phyloP scores from a whole-genome alignment of 441 rosid species.

The Mallotus japonicus region DNA sequence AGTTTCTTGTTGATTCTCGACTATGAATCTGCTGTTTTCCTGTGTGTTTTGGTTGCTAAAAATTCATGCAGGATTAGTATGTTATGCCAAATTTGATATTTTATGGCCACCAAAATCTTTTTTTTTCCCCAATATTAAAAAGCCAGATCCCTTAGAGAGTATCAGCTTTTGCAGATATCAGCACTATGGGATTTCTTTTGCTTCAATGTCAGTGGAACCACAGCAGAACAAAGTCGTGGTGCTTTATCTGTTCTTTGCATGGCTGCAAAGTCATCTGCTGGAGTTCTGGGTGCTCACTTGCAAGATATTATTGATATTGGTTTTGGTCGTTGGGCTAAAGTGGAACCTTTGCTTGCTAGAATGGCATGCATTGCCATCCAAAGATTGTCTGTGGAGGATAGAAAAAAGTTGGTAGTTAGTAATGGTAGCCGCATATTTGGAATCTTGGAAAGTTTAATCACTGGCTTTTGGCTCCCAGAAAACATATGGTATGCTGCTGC shows the following conservation, averaged over 20 bases:
- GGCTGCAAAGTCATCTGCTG: constrained; percentile 90
- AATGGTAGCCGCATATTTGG: constrained; percentile 76
- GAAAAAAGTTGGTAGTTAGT: constrained; percentile 63
- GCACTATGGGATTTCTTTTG: constrained; percentile 98
- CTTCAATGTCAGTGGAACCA: constrained; percentile 87
- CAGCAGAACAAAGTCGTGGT: constrained; percentile 90
- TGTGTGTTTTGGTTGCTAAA: background rate
- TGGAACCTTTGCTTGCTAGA: constrained; percentile 94
- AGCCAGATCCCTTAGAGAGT: background rate
- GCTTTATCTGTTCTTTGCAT: constrained; percentile 92
- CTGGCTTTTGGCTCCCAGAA: constrained; percentile 91
- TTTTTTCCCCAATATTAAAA: background rate
- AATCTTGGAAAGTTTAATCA: constrained; percentile 71
- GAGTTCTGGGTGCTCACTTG: constrained; percentile 80
- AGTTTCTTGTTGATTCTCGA: background rate
- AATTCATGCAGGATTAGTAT: background rate
- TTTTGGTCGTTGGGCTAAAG: constrained; percentile 99
- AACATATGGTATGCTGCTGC: constrained; percentile 88
- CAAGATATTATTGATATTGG: constrained; percentile 98
- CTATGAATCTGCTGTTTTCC: background rate
- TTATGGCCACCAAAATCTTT: background rate
- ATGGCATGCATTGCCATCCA: constrained; percentile 89
- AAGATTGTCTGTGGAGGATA: constrained; percentile 82
- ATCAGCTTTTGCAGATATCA: constrained; percentile 55
- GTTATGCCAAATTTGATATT: background rate